Conservation (phyloP, 352 stramenopile species). For the Thraustotheca clavata region DNA sequence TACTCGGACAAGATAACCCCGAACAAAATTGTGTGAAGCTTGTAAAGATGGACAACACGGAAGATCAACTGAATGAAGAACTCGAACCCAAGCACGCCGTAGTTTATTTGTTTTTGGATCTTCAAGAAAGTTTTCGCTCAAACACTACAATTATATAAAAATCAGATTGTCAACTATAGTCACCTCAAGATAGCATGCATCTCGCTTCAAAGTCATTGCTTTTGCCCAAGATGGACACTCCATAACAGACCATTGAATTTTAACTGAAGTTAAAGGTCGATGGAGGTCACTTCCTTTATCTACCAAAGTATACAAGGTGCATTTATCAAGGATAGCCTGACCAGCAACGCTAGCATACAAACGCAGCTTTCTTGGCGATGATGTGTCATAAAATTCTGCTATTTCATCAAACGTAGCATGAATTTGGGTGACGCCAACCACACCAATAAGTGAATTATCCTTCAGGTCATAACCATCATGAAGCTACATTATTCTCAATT, state of each 20-base stretch:
- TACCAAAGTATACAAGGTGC: conserved; percentile 58
- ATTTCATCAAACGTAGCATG: conserved; percentile 72
- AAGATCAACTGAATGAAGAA: conserved; percentile 72
- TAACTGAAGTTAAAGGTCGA: background rate
- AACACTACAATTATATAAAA: conserved; percentile 32
- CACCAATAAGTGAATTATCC: background rate
- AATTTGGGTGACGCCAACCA: conserved; percentile 58
- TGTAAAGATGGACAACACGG: conserved; percentile 54
- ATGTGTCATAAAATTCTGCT: conserved; percentile 66
- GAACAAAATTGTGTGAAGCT: conserved; percentile 54
- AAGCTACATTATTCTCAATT: background rate
- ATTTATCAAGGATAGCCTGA: conserved; percentile 55
- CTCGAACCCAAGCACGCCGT: conserved; percentile 65
- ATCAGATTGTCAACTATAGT: background rate
- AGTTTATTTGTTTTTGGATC: conserved; percentile 42
- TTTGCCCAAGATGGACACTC: conserved; percentile 45
- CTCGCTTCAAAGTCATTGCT: conserved; percentile 50
- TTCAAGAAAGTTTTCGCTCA: conserved; percentile 61
- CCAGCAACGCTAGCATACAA: background rate
- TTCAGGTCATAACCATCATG: background rate
- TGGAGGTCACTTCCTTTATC: conserved; percentile 25
- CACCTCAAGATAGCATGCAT: conserved; percentile 60
- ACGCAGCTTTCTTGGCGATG: conserved; percentile 45
- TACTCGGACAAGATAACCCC: conserved; percentile 19
- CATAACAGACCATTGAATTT: conserved; percentile 6